These are phyloP conservation scores for Phalaenopsis aphrodite DNA, from an alignment of 106 monocot species.

Conservation along the genomic window DNA sequence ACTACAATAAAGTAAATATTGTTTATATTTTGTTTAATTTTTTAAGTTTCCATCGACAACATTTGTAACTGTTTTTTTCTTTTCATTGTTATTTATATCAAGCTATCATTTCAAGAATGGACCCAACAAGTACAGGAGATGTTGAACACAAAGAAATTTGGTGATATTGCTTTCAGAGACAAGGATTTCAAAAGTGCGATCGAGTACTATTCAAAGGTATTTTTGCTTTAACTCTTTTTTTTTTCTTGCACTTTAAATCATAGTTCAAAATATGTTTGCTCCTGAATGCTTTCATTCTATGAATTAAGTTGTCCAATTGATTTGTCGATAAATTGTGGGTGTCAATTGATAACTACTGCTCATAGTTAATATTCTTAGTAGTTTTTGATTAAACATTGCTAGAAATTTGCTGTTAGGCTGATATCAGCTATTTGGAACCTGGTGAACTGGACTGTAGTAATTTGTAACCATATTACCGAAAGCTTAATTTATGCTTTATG, in stretches of 20 bases:
- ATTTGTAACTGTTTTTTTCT: not conserved
- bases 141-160: constrained; percentile 86
- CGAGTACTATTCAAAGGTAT: constrained; percentile 87
- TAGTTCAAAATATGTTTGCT: not conserved
- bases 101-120: constrained; percentile 98
- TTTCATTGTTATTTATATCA: constrained; percentile 3
- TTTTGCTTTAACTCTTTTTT: not conserved
- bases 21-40: not conserved
- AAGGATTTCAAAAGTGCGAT: constrained; percentile 92
- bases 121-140: constrained; percentile 97
- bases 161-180: constrained; percentile 87
- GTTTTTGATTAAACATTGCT: no score
- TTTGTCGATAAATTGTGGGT: not conserved
- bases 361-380: not conserved
- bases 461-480: no score
- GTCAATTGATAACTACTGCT: not conserved
- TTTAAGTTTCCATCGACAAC: not conserved
- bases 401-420: no score
- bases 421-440: no score
- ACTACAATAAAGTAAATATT: not conserved
- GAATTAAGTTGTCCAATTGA: not conserved
- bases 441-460: no score
- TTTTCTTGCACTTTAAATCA: not conserved
- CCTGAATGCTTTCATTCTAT: not conserved
- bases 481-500: no score